These are phyloP conservation scores for Flaveria bidentis DNA, from an alignment of 129 eudicot genomes.

Conservation along the genomic window DNA sequence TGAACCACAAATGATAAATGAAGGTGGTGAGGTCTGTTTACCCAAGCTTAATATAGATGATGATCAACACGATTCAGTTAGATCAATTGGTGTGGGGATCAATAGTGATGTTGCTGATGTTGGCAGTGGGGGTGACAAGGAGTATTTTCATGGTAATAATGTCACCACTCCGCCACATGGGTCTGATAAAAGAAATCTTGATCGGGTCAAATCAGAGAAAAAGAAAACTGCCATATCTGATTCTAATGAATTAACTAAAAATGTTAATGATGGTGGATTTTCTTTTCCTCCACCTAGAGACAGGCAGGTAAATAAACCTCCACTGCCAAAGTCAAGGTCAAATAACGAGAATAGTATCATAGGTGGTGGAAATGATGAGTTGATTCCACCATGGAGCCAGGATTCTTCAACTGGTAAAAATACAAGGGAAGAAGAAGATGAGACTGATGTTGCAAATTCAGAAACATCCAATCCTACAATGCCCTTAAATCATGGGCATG, in stretches of 20 bases:
- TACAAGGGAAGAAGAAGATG: slow-evolving; percentile 56
- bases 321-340: slow-evolving; percentile 52
- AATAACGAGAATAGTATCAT: slow-evolving; percentile 36
- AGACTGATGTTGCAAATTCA: slow-evolving; percentile 48
- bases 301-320: slow-evolving; percentile 44
- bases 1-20: slow-evolving; percentile 49
- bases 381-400: slow-evolving; percentile 61
- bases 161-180: slow-evolving; percentile 31
- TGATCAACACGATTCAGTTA: slow-evolving; percentile 66
- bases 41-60: slow-evolving; percentile 54
- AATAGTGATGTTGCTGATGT: slow-evolving; percentile 63
- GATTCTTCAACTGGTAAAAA: slow-evolving; percentile 69
- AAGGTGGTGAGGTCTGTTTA: slow-evolving; percentile 47
- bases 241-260: slow-evolving; percentile 43
- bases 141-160: slow-evolving; percentile 56
- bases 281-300: slow-evolving; percentile 83
- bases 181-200: slow-evolving; percentile 34
- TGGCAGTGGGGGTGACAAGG: slow-evolving; percentile 70
- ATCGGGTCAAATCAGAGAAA: slow-evolving; percentile 37
- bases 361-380: slow-evolving; percentile 58
- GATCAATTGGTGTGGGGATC: slow-evolving; percentile 86
- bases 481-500: slow-evolving; percentile 54
- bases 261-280: slow-evolving; percentile 61
- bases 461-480: slow-evolving; percentile 61
- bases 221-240: slow-evolving; percentile 38